Conservation (phyloP, 768 basidiomycete species). For the Hericium coralloides region DNA sequence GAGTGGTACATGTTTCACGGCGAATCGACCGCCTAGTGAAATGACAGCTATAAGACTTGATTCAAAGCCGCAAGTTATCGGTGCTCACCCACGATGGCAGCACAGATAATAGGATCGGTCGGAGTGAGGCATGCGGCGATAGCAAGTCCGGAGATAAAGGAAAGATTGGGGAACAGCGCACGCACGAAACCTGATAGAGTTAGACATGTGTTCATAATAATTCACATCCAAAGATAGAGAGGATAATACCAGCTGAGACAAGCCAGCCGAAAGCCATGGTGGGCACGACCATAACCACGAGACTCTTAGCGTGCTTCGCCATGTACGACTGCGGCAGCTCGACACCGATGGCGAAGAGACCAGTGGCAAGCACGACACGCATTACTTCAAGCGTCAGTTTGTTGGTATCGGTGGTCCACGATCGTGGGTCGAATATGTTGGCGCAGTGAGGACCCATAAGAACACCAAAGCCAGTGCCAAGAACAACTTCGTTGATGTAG, state of each 20-base stretch:
- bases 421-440: conserved; percentile 65
- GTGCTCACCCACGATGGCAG: conserved; percentile 57
- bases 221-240: background rate
- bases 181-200: conserved; percentile 46
- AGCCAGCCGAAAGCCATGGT: conserved; percentile 87
- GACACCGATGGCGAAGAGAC: conserved; percentile 92
- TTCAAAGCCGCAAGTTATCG: background rate
- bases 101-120: conserved; percentile 92
- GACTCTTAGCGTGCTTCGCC: conserved; percentile 63
- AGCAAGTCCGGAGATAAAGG: conserved; percentile 68
- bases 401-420: conserved; percentile 47
- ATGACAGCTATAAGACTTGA: background rate
- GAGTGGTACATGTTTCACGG: conserved; percentile 56
- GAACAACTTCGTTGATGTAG: conserved; percentile 89
- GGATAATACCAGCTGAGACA: conserved; percentile 48
- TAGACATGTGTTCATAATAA: too few relatives aligned
- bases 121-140: conserved; percentile 88
- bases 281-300: conserved; percentile 64
- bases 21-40: conserved; percentile 53
- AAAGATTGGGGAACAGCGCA: conserved; percentile 61
- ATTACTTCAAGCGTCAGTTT: conserved; percentile 80
- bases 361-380: conserved; percentile 81
- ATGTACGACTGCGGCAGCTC: conserved; percentile 87
- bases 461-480: conserved; percentile 68
- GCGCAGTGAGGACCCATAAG: conserved; percentile 66